A percentile compares a stretch with the other conserved stretches of the same genome.
phyloP scores from a whole-genome alignment of 1,284 basidiomycete species.

The Albatrellus sp. region DNA sequence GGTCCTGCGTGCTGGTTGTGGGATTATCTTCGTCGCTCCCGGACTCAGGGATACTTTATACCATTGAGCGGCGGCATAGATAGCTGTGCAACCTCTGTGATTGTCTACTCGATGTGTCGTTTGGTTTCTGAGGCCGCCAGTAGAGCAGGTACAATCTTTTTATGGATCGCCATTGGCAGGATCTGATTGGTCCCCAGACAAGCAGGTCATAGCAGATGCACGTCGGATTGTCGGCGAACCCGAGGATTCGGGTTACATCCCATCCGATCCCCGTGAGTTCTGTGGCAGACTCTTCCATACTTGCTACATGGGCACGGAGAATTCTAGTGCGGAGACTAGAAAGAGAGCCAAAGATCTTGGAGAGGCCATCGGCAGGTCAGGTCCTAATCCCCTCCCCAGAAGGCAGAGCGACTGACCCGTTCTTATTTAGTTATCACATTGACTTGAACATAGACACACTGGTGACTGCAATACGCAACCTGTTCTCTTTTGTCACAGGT shows the following conservation, averaged over 20 bases:
- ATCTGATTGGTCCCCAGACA: constrained; percentile 31
- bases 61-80: constrained; percentile 98
- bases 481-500: constrained; percentile 82
- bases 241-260: constrained; percentile 70
- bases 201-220: constrained; percentile 85
- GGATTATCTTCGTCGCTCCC: constrained; percentile 93
- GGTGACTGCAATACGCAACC: constrained; percentile 70
- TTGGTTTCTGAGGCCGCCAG: constrained; percentile 70
- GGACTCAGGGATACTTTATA: constrained; percentile 92
- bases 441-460: constrained; percentile 95
- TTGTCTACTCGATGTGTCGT: constrained; percentile 94
- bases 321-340: constrained; percentile 83
- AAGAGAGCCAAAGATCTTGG: constrained; percentile 79
- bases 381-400: neutral
- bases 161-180: neutral
- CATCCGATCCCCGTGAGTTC: constrained; percentile 80
- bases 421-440: constrained; percentile 68
- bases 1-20: constrained; percentile 99
- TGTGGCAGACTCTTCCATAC: constrained; percentile 87
- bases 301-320: constrained; percentile 98
- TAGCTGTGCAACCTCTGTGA: constrained; percentile 91
- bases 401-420: neutral
- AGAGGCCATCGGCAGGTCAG: constrained; percentile 78
- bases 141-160: constrained; percentile 42
- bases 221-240: constrained; percentile 80